Conservation (phyloP, 1,284 basidiomycete genomes). For the Ceratobasidium sp. region DNA sequence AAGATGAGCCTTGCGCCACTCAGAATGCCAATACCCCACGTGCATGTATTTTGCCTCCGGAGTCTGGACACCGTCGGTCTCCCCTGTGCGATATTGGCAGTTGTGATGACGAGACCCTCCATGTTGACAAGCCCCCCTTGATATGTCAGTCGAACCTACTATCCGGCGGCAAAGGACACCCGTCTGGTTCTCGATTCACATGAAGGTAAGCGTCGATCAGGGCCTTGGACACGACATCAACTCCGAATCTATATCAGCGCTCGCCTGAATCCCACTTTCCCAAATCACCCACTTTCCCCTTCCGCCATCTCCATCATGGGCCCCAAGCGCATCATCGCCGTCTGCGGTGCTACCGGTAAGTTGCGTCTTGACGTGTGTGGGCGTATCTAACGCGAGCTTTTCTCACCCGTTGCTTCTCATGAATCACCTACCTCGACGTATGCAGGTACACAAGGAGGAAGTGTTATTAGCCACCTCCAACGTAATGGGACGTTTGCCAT, state of each 20-base stretch:
- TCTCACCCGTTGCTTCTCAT: background rate
- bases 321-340: constrained; percentile 31
- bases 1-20: background rate
- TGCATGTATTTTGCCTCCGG: no score
- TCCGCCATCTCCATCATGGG: constrained; percentile 4
- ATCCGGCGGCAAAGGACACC: background rate
- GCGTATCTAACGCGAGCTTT: background rate
- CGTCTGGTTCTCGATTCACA: constrained; percentile 10
- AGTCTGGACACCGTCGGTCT: background rate
- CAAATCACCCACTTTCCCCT: background rate
- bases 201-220: constrained; percentile 24
- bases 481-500: constrained; percentile 34
- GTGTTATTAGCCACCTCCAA: constrained; percentile 32
- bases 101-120: background rate
- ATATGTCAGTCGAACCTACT: background rate
- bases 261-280: background rate
- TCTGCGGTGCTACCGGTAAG: constrained; percentile 38
- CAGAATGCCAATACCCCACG: no score
- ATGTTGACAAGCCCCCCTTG: background rate
- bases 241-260: constrained; percentile 9
- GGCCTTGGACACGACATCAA: background rate
- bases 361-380: background rate
- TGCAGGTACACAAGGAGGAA: constrained; percentile 37
- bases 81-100: no score
- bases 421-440: background rate